A percentile compares a stretch with the other conserved stretches of the same genome.
Conservation (phyloP, 306 rosid genomes). For the Corylus heterophylla region DNA sequence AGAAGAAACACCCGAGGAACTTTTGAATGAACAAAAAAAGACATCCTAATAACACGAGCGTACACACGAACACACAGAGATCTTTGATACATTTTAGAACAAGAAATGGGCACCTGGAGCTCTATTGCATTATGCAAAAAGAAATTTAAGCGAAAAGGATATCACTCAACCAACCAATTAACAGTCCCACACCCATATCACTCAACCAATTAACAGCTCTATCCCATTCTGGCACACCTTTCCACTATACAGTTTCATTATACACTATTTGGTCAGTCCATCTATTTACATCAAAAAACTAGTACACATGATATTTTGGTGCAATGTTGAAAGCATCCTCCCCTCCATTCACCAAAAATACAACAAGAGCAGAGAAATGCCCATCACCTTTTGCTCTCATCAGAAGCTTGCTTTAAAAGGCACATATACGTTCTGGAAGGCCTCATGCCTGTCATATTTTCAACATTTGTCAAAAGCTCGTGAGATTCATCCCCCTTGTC, state of each 20-base stretch:
- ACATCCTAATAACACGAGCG: too few relatives aligned
- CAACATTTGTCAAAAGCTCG: slow-evolving; percentile 17
- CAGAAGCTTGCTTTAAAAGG: slow-evolving; percentile 32
- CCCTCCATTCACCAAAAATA: slow-evolving; percentile 40
- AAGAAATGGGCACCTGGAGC: slow-evolving; percentile 33
- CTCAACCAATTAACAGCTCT: slow-evolving; percentile 32
- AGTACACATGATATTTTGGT: slow-evolving; percentile 29
- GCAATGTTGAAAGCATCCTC: slow-evolving; percentile 30
- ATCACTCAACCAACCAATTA: slow-evolving; percentile 43
- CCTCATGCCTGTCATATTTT: slow-evolving; percentile 24
- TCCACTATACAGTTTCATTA: slow-evolving; percentile 66
- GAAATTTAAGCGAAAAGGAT: slow-evolving; percentile 36
- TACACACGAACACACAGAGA: too few relatives aligned
- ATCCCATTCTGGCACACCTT: slow-evolving; percentile 39
- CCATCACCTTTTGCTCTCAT: slow-evolving; percentile 30
- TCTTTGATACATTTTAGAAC: too few relatives aligned
- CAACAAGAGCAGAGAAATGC: slow-evolving; percentile 31
- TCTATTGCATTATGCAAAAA: slow-evolving; percentile 51
- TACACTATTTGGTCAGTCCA: slow-evolving; percentile 50
- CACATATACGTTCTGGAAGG: slow-evolving; percentile 14
- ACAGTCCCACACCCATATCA: slow-evolving; percentile 21
- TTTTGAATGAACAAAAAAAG: too few relatives aligned
- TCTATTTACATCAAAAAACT: slow-evolving; percentile 55
- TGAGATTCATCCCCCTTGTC: slow-evolving; percentile 26
- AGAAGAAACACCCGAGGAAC: too few relatives aligned